These are phyloP conservation scores for Davidsoniella virescens DNA, from an alignment of 2,329 filamentous ascomycete genomes.

Conservation along the genomic window DNA sequence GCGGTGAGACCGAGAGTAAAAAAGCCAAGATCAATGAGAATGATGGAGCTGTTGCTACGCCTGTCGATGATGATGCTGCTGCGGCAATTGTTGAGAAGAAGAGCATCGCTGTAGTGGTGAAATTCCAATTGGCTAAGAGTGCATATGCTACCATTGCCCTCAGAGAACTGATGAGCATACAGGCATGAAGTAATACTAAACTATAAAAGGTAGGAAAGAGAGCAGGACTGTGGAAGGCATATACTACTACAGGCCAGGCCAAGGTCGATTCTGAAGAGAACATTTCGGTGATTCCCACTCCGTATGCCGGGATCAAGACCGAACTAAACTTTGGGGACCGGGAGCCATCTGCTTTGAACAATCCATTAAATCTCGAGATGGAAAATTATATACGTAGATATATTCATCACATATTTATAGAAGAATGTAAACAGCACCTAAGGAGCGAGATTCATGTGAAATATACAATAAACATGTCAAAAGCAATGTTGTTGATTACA, in stretches of 20 bases:
- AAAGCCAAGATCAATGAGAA: conserved; percentile 17
- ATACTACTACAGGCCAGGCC: neutral
- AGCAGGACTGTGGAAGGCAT: neutral
- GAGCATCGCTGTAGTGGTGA: conserved; percentile 53
- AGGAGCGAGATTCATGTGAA: neutral
- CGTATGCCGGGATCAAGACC: no score
- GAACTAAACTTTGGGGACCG: no score
- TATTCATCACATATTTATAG: neutral
- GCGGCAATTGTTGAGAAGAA: conserved; percentile 19
- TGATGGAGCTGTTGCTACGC: conserved; percentile 2
- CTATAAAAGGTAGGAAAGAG: conserved; percentile 8
- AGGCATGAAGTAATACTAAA: conserved; percentile 5
- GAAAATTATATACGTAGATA: no score
- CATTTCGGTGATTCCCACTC: no score
- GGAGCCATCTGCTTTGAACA: no score
- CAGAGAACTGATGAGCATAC: conserved; percentile 53
- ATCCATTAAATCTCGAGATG: no score
- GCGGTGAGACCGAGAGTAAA: conserved; percentile 15
- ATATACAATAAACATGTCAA: neutral
- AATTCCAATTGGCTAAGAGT: conserved; percentile 60
- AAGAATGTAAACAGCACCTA: neutral
- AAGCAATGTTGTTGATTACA: neutral
- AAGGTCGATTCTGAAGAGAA: no score
- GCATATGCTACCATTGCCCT: conserved; percentile 77
- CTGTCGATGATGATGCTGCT: conserved; percentile 15